A percentile compares a stretch with the other conserved stretches of the same genome.
Evolutionary conservation across 441 rosid genomes (phyloP).

Genomic region (Euphorbia schlechtendalii): DNA sequence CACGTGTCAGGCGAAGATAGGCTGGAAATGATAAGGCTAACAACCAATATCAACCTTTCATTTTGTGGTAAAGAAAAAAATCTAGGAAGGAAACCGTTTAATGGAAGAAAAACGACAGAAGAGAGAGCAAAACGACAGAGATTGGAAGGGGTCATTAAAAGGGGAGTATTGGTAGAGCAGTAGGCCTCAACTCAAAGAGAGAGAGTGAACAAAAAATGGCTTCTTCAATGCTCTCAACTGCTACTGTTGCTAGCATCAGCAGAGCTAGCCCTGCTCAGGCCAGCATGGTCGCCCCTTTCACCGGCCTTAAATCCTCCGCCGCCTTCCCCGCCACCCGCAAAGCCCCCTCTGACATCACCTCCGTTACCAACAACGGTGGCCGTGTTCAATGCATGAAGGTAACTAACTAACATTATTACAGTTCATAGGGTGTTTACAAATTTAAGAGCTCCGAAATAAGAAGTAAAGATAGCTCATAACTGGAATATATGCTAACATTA

Average conservation of each 20-base stretch:
- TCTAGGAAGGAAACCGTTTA: not conserved
- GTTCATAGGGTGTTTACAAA: too few relatives aligned
- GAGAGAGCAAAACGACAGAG: not conserved
- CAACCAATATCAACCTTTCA: not conserved
- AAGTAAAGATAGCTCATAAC: too few relatives aligned
- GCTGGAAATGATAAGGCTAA: constrained; percentile 10
- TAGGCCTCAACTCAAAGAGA: not conserved
- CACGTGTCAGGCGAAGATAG: constrained; percentile 1
- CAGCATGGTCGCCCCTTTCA: constrained; percentile 23
- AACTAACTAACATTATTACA: not conserved
- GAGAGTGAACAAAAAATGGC: constrained; percentile 19
- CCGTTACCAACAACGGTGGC: constrained; percentile 18
- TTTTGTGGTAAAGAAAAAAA: not conserved
- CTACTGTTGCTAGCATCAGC: constrained; percentile 14
- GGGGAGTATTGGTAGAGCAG: not conserved
- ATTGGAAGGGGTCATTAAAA: not conserved
- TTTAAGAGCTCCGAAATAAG: too few relatives aligned
- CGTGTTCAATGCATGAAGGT: constrained; percentile 18
- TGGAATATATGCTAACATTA: too few relatives aligned
- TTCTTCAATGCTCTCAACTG: constrained; percentile 23
- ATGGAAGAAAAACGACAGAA: not conserved
- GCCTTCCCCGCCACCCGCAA: constrained; percentile 12
- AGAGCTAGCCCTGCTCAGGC: constrained; percentile 23
- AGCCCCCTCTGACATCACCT: constrained; percentile 13
- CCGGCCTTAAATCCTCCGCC: constrained; percentile 19